A percentile compares a stretch with the other conserved stretches of the same genome.
phyloP scores from a whole-genome alignment of 331 rosid genomes.

The Cucumis variabilis region DNA sequence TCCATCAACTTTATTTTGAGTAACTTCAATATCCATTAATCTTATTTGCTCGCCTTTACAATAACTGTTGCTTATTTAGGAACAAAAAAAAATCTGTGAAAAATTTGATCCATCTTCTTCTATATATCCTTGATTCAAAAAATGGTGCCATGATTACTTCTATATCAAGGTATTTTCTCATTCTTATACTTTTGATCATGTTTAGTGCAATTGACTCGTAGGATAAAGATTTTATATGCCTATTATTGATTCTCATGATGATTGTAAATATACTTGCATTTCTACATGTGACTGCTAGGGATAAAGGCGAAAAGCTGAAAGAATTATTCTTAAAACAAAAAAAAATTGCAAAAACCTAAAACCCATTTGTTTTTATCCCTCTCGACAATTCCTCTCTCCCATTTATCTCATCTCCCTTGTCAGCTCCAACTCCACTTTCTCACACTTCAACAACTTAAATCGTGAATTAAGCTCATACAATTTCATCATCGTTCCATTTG shows the following conservation, averaged over 20 bases:
- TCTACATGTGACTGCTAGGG: background rate
- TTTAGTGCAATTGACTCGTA: background rate
- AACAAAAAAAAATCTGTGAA: conserved; percentile 85
- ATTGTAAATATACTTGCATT: background rate
- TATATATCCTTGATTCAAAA: conserved; percentile 85
- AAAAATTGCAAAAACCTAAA: no score
- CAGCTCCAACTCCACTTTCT: no score
- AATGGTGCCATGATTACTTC: conserved; percentile 98
- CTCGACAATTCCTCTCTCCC: no score
- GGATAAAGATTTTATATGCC: no score
- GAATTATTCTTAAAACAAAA: no score
- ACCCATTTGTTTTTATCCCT: no score
- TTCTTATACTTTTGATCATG: background rate
- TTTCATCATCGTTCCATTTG: no score
- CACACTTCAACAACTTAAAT: no score
- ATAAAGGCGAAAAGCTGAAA: no score
- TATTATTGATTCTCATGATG: background rate
- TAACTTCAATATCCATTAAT: background rate
- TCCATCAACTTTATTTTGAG: background rate
- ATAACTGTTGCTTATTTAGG: conserved; percentile 50
- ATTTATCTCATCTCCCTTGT: no score
- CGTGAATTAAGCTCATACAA: no score
- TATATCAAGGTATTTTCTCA: conserved; percentile 75
- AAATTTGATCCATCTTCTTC: conserved; percentile 87
- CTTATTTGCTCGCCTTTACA: background rate